Evolutionary conservation across 164 flowering plant genomes (phyloP).

Genomic region (Magnolia sinica): DNA sequence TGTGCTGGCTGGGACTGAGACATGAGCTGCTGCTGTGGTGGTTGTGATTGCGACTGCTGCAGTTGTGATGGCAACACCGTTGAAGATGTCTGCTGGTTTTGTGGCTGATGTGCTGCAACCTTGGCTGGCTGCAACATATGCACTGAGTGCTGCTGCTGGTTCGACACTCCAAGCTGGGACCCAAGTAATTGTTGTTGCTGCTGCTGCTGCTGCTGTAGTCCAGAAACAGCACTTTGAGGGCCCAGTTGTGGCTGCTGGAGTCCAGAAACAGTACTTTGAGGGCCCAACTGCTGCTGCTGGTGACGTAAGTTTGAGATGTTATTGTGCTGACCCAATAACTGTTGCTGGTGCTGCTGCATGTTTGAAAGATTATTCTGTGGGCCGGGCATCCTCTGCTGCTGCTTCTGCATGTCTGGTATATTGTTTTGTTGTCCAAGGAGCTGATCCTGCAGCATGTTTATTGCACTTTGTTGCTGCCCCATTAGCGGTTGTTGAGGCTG

Average conservation of each 20-base stretch:
- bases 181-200: conserved; percentile 53
- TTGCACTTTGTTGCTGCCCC: conserved; percentile 15
- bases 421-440: conserved; percentile 18
- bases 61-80: conserved; percentile 49
- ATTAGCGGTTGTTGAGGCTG: conserved; percentile 44
- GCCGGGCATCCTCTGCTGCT: conserved; percentile 45
- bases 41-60: conserved; percentile 56
- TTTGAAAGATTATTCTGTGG: conserved; percentile 40
- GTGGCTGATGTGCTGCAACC: conserved; percentile 53
- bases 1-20: conserved; percentile 65
- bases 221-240: conserved; percentile 40
- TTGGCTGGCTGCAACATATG: conserved; percentile 59
- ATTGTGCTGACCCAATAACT: conserved; percentile 38
- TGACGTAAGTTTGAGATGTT: conserved; percentile 59
- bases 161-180: conserved; percentile 50
- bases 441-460: conserved; percentile 21
- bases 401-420: conserved; percentile 28
- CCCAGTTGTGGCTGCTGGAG: conserved; percentile 31
- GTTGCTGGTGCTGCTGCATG: conserved; percentile 36
- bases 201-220: conserved; percentile 9
- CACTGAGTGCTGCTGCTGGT: conserved; percentile 50
- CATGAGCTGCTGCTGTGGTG: conserved; percentile 54
- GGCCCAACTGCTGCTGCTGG: conserved; percentile 56
- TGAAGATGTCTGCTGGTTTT: conserved; percentile 24
- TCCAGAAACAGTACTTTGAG: conserved; percentile 40